Evolutionary conservation across 2,329 filamentous ascomycete species (phyloP), one percentile per base, ranked within the genome.

Genomic region (Dryadomyces quercus-mongolicae): DNA sequence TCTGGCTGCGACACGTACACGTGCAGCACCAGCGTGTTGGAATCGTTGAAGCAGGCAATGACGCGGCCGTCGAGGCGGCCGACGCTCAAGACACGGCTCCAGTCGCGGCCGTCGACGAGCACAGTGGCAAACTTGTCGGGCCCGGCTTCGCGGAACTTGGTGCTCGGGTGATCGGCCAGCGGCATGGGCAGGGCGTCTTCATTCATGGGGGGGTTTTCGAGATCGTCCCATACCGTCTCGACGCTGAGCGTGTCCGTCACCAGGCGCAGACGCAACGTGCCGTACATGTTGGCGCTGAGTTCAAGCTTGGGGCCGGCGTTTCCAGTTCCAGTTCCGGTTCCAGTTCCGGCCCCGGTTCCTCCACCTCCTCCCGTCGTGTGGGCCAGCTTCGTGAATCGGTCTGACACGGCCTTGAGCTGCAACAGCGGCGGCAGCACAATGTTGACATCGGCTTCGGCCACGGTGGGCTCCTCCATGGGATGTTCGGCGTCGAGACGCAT

Each of bases 261-360:
- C 57, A 96, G 85, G 12, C 86, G 82, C 58, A 98, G 75, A 49
- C 83, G 83, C 55, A 98, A 72, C 55, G 83, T 84, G 20, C 93
- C 93, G 68, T 95, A 88, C 89, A 95, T 95, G 68, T 96, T 98
- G 34, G 91, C 93, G 53, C 85, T 85, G 46, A 97, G 71, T 66
- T 95, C 89, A 3, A 98, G 74, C 63, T 90, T 88, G 0, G 88
- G 81, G 18, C 60, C 49, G 16, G 52, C 55, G 34, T 49, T 47
- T 18, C 42, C 20, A 22, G 36, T 13, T 34, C 45, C 43, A 2
- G 44, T 45, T 18, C 55, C 55, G n/a, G 52, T 54, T 10, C 42
- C 20, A 22, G 36, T 13, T 34, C 45, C 43, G 2, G 44, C 43
- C 18, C 55, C 55, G n/a, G 52, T 54, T 10, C n/a, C n/a, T n/a